Conservation (phyloP, 441 rosid genomes). For the Brassica balearica region DNA sequence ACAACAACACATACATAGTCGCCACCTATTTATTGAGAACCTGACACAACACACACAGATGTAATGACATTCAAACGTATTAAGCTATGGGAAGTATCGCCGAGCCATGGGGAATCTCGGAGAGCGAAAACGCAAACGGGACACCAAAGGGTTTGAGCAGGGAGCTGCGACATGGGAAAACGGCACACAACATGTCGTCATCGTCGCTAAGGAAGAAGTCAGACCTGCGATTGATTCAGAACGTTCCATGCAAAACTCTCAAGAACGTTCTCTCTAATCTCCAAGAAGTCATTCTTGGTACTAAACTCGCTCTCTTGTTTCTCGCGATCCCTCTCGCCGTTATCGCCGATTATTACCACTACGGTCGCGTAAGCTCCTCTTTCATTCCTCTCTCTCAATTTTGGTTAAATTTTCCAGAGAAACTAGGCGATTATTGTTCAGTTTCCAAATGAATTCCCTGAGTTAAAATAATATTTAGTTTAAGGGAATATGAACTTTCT, state of each 20-base stretch:
- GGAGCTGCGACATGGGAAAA: constrained; percentile 33
- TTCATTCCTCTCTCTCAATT: neutral
- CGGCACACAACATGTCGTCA: constrained; percentile 51
- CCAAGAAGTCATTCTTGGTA: constrained; percentile 65
- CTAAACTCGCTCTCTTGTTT: constrained; percentile 67
- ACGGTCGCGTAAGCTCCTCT: constrained; percentile 12
- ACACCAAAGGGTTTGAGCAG: constrained; percentile 32
- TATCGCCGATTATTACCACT: constrained; percentile 49
- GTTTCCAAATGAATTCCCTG: neutral
- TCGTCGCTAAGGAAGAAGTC: constrained; percentile 57
- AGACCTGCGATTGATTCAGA: constrained; percentile 47
- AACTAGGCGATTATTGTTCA: neutral
- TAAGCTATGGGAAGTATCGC: constrained; percentile 33
- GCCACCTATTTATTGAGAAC: constrained; percentile 32
- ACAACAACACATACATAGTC: constrained; percentile 2
- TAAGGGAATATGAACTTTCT: neutral
- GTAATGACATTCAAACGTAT: neutral
- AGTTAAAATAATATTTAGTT: neutral
- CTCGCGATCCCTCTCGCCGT: constrained; percentile 66
- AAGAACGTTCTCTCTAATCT: constrained; percentile 53
- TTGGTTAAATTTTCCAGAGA: neutral
- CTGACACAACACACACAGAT: constrained; percentile 33
- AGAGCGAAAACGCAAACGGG: constrained; percentile 25
- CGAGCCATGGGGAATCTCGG: constrained; percentile 36
- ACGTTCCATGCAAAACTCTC: constrained; percentile 45